Evolutionary conservation across 495 filamentous ascomycete genomes (phyloP), one percentile per base, ranked within the genome.

Genomic region (Astrothelium subdiscretum): DNA sequence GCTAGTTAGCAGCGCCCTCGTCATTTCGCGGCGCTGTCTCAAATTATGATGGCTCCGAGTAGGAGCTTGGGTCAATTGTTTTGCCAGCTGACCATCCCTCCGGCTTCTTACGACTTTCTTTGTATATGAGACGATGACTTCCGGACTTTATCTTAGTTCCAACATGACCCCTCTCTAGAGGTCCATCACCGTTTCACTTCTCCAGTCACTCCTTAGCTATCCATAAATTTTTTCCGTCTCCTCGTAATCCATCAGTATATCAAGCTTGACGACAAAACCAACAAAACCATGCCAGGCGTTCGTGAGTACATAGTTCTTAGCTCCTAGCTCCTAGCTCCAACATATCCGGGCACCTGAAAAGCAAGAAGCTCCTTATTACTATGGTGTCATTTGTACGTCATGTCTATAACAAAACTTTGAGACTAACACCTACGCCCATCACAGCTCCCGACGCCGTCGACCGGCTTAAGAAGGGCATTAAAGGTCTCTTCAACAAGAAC

Each of bases 381-480:
- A 20, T 15, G 8, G 8, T 38, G 1, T 38, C 15, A 27, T n/a
- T n/a, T 32, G 35, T 26, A 10, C 1, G 40, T 60, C 40, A 20
- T 22, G 10, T 52, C 13, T 20, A 31, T 31, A 40, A 63, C 57
- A 31, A 35, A 40, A 54, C 15, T 59, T 42, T 60, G 31, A 59
- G 10, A 31, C 58, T 26, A 59, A 57, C 26, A 31, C 58, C 40
- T 0, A 61, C 35, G 20, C 59, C 48, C 13, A 29, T 32, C 52
- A 26, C 27, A 54, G 44, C 57, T 6, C 61, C 59, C 22, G 31
- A 64, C 35, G 63, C 58, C 29, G 44, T 68, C 63, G 63, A 66
- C 48, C 58, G 52, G 32, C 66, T 70, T 43, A 68, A 67, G 67
- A 65, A 62, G 31, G 68, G 64, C 22, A 65, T 70, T 59, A 60